Evolutionary conservation across 2,329 filamentous ascomycete genomes (phyloP).

Genomic region (Verticillium dahliae): DNA sequence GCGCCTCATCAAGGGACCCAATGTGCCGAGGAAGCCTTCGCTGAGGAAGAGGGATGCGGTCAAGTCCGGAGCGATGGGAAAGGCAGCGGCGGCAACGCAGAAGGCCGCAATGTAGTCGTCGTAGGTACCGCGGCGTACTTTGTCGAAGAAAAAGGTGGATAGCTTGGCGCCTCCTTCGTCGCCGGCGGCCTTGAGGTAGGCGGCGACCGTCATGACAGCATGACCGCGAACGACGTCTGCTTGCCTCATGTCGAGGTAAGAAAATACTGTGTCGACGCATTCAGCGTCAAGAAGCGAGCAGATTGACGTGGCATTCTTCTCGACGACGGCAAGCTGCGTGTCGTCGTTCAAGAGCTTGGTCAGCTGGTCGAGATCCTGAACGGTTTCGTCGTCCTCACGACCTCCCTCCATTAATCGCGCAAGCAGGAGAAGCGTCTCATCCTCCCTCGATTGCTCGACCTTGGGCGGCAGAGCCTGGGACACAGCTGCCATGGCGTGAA

Average conservation of each 20-base stretch:
- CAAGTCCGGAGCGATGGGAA: conserved; percentile 74
- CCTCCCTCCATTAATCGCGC: conserved; percentile 88
- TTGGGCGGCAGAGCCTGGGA: conserved; percentile 22
- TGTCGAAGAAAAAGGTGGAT: conserved; percentile 65
- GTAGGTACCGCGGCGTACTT: conserved; percentile 67
- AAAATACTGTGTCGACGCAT: conserved; percentile 78
- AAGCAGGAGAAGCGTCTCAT: conserved; percentile 70
- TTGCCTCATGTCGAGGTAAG: conserved; percentile 79
- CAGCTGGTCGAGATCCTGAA: conserved; percentile 49
- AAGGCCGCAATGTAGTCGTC: conserved; percentile 90
- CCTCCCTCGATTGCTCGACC: conserved; percentile 34
- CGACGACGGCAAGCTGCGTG: conserved; percentile 25
- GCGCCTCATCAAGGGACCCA: conserved; percentile 70
- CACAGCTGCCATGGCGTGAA: conserved; percentile 23
- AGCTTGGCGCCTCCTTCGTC: conserved; percentile 66
- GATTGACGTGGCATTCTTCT: conserved; percentile 37
- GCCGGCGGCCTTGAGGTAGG: conserved; percentile 72
- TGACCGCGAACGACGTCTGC: conserved; percentile 68
- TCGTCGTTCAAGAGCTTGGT: conserved; percentile 56
- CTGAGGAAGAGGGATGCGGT: conserved; percentile 77
- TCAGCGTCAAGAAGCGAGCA: conserved; percentile 63
- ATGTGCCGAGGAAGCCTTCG: conserved; percentile 74
- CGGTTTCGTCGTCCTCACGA: conserved; percentile 70
- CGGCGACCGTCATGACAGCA: conserved; percentile 74
- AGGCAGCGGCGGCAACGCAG: conserved; percentile 82